These are phyloP conservation scores for Solanum virginianum DNA, from an alignment of 257 asterid species.

Conservation along the genomic window DNA sequence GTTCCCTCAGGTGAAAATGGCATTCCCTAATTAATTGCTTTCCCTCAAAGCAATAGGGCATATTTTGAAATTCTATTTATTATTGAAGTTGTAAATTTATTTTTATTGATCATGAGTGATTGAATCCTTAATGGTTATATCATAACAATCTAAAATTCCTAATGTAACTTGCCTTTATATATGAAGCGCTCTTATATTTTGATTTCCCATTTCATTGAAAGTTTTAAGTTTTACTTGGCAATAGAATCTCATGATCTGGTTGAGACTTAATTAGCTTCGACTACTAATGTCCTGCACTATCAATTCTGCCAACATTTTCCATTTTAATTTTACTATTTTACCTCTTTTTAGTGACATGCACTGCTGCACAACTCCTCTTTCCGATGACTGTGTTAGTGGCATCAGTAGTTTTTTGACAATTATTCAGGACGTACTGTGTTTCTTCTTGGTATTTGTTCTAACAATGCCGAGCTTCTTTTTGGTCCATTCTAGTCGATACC, in stretches of 20 bases:
- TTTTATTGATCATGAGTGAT: neutral
- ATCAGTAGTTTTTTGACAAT: neutral
- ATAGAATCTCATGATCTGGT: neutral
- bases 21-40: neutral
- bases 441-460: neutral
- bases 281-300: neutral
- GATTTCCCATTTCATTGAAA: neutral
- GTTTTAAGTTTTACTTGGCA: too few species aligned
- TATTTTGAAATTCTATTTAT: neutral
- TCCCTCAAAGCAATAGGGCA: neutral
- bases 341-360: neutral
- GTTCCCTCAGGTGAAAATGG: neutral
- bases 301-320: neutral
- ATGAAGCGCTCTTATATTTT: neutral
- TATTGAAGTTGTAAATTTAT: neutral
- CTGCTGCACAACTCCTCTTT: neutral
- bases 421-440: neutral
- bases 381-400: neutral
- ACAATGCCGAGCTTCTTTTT: neutral
- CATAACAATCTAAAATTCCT: neutral
- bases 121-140: neutral
- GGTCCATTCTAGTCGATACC: neutral
- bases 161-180: neutral
- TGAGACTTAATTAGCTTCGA: neutral
- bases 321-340: neutral